Conservation (phyloP, 768 basidiomycete genomes). For the Scleroderma bovista region DNA sequence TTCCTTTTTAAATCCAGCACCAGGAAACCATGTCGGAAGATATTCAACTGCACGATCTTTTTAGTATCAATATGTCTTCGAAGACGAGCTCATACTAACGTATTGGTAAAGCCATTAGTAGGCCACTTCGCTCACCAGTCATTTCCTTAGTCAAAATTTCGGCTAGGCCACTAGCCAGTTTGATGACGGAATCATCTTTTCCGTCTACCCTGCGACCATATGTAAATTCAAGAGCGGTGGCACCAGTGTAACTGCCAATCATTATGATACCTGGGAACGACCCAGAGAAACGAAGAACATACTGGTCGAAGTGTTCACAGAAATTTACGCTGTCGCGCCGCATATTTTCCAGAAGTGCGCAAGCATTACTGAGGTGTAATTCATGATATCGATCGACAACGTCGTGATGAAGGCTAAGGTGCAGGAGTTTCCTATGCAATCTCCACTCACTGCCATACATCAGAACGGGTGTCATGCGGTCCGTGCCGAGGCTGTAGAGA, state of each 20-base stretch:
- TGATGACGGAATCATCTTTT: slow-evolving; percentile 4
- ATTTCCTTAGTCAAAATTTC: not conserved
- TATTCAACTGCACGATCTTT: slow-evolving; percentile 1
- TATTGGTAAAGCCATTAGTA: slow-evolving; percentile 4
- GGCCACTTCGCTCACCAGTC: not conserved
- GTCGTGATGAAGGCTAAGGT: slow-evolving; percentile 6
- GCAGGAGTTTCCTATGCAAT: slow-evolving; percentile 11
- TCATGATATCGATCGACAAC: slow-evolving; percentile 3
- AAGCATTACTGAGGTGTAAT: slow-evolving; percentile 1
- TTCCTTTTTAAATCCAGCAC: slow-evolving; percentile 5
- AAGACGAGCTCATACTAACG: slow-evolving; percentile 1
- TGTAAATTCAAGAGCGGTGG: not conserved
- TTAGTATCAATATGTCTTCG: not conserved
- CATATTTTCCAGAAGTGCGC: not conserved
- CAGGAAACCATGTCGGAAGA: slow-evolving; percentile 12
- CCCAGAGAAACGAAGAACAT: not conserved
- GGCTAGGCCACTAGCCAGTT: not conserved
- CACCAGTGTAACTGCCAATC: not conserved
- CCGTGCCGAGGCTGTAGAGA: slow-evolving; percentile 3
- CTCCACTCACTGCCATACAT: slow-evolving; percentile 14
- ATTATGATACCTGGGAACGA: not conserved
- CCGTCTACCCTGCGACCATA: slow-evolving; percentile 2
- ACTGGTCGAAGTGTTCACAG: slow-evolving; percentile 2
- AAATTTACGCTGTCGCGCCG: not conserved
- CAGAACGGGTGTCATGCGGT: slow-evolving; percentile 6